Evolutionary conservation across 176 grass and related monocot species (phyloP), one percentile per base, ranked within the genome.

Genomic region (Paspalum vaginatum): DNA sequence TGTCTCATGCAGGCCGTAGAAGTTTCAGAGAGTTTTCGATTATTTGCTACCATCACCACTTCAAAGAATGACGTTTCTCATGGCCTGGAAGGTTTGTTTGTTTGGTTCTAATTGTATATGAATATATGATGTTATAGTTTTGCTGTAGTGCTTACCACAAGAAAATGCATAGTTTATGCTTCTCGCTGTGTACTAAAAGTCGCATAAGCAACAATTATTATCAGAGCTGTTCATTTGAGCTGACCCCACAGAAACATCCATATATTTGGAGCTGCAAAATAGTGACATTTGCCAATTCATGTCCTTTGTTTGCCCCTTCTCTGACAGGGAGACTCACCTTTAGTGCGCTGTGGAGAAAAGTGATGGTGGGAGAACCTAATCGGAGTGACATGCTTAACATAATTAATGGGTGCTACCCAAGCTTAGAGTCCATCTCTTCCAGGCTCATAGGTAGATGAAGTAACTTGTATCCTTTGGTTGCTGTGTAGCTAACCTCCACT

Each of bases 261-360:
- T 79, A 75, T 26, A 52, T 67, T 89, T 80, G 65, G 44, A 32
- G 44, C 25, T 32, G 45, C 38, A 75, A 72, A 66, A 32, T 46
- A 81, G 13, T 65, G 41, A 38, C 21, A 52, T 56, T 5, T 62
- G 37, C 17, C 61, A 11, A 70, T 73, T 79, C 24, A 63, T 27
- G 44, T 60, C 74, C 47, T 39, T 52, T 83, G 1, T 80, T 72
- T 87, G 39, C 16, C 50, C 44, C 55, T 65, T 89, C 21, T 73
- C 16, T 15, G 42, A 38, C 68, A 86, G 85, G 87, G 68, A 80
- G 52, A 72, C 58, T 83, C 79, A 72, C 74, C 24, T 94, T 89
- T 56, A 92, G 88, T 89, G 60, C 76, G 22, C 84, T 98, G 27
- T 98, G 95, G 95, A 94, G 95, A 87, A 91, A 92, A 76, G 89